Evolutionary conservation across 306 rosid species (phyloP).

Genomic region (Vigna unguiculata): DNA sequence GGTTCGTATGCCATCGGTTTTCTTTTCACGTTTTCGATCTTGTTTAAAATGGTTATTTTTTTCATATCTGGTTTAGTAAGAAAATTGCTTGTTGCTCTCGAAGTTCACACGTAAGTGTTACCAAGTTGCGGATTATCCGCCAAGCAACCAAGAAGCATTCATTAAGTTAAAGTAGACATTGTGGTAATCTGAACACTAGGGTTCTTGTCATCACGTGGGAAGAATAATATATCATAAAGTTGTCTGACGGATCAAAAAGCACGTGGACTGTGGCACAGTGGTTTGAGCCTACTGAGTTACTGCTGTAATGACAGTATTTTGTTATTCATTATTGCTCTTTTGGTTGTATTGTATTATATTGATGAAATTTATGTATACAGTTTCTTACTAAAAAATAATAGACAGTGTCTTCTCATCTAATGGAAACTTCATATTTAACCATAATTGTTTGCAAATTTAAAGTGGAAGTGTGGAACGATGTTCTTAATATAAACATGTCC

Average conservation of each 20-base stretch:
- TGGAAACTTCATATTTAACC: constrained; percentile 37
- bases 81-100: constrained; percentile 49
- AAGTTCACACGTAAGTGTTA: constrained; percentile 26
- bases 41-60: constrained; percentile 36
- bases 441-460: constrained; percentile 41
- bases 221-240: constrained; percentile 43
- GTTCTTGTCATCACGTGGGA: constrained; percentile 39
- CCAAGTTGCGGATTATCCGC: constrained; percentile 47
- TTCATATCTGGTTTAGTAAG: constrained; percentile 41
- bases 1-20: constrained; percentile 52
- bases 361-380: constrained; percentile 38
- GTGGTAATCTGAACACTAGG: constrained; percentile 37
- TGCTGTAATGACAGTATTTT: constrained; percentile 44
- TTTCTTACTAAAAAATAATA: background rate
- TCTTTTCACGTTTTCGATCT: constrained; percentile 17
- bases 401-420: constrained; percentile 34
- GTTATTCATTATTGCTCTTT: constrained; percentile 34
- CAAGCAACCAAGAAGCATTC: constrained; percentile 37
- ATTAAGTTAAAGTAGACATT: constrained; percentile 51
- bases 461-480: constrained; percentile 44
- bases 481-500: constrained; percentile 39
- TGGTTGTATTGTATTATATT: background rate
- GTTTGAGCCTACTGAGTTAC: constrained; percentile 27
- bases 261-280: constrained; percentile 31
- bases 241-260: constrained; percentile 49